Evolutionary conservation across 176 grass and related monocot genomes (phyloP), one percentile per base, ranked within the genome.

Genomic region (Ensete glaucum): DNA sequence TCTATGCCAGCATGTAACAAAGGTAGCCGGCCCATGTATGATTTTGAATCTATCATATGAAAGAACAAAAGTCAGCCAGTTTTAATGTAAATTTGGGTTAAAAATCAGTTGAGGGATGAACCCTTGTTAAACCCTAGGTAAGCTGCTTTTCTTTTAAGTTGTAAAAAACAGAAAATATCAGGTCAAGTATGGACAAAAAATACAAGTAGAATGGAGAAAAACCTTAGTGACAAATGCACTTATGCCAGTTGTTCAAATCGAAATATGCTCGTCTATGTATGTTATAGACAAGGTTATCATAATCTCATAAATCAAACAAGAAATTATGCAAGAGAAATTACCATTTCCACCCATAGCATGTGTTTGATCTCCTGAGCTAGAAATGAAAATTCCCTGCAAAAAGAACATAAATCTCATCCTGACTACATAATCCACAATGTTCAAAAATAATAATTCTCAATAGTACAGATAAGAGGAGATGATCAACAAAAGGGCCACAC

Each of bases 361-460:
- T 26, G 86, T 76, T 81, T 93, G 95, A 55, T 98, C 95, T 67
- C 83, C 88, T 76, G 95, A 93, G 79, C 95, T 85, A 73, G 95
- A 98, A 83, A 98, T 98, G 85, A 98, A 98, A 58, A 98, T 98
- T 54, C 90, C 95, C 95, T 98, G 86, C 65, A 67, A 26, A 20
- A 54, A 85, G 25, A 69, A 78, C 77, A 73, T 13, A 17, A n/a
- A 83, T 76, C 24, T 52, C 78, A 54, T 78, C 62, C 25, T 54
- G 65, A 13, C 64, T 49, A 72, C 82, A 14, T 12, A 24, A 68
- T 12, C 51, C 53, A 26, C 29, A 62, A 25, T 55, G 79, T 21
- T 2, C 52, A 77, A 17, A 24, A 87, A 77, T 64, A 77, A 20
- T 1, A 76, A 80, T n/a, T 52, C 77, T 69, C 16, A 11, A 48